These are phyloP conservation scores for Mycosphaerella sp. DNA, from an alignment of 2,329 filamentous ascomycete genomes.

Conservation along the genomic window DNA sequence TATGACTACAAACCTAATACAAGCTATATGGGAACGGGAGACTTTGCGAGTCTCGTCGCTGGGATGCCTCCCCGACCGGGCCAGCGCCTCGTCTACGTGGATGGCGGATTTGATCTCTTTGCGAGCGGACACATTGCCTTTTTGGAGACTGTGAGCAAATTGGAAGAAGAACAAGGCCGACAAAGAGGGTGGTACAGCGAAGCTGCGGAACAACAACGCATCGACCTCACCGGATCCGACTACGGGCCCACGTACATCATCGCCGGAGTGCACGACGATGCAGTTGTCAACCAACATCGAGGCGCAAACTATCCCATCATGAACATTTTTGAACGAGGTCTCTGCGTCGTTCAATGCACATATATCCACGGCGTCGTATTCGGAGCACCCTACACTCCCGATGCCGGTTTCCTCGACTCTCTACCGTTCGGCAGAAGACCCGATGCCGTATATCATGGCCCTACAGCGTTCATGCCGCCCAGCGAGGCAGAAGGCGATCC, in stretches of 20 bases:
- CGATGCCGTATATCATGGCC: slow-evolving; percentile 88
- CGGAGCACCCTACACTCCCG: slow-evolving; percentile 80
- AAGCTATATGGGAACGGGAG: slow-evolving; percentile 1
- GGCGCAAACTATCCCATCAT: slow-evolving; percentile 98
- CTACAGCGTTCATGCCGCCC: slow-evolving; percentile 76
- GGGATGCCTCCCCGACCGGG: slow-evolving; percentile 67
- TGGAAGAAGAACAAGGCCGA: slow-evolving; percentile 63
- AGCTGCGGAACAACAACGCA: slow-evolving; percentile 56
- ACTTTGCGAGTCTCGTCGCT: slow-evolving; percentile 53
- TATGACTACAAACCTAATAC: slow-evolving; percentile 61
- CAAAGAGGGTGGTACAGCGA: slow-evolving; percentile 68
- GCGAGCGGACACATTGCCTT: slow-evolving; percentile 97
- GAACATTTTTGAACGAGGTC: slow-evolving; percentile 94
- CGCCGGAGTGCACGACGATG: slow-evolving; percentile 88
- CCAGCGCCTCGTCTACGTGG: slow-evolving; percentile 87
- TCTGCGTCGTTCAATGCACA: slow-evolving; percentile 94
- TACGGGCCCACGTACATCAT: slow-evolving; percentile 83
- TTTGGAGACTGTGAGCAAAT: slow-evolving; percentile 65
- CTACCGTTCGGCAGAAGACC: slow-evolving; percentile 59
- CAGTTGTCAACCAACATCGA: slow-evolving; percentile 94
- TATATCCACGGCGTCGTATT: slow-evolving; percentile 86
- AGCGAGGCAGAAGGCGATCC: slow-evolving; percentile 38
- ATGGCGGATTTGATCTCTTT: slow-evolving; percentile 95
- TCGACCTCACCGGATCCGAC: slow-evolving; percentile 59
- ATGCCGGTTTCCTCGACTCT: slow-evolving; percentile 65